Evolutionary conservation across 2,329 filamentous ascomycete species (phyloP), one percentile per base, ranked within the genome.

Genomic region (Trichophyton verrucosum): DNA sequence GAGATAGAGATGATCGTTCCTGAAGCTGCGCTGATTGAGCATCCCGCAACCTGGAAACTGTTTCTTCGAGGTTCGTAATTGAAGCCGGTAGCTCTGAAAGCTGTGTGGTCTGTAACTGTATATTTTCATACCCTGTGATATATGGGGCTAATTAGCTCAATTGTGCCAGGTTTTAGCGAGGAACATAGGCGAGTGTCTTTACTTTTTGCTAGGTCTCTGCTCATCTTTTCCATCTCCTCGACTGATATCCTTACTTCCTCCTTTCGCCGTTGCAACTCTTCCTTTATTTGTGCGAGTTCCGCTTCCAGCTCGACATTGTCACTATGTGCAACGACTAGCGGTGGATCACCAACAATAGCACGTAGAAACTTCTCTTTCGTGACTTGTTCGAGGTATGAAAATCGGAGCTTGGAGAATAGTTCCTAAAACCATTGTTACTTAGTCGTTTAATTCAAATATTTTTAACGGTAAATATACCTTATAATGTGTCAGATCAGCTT

Each of bases 331-430:
- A 95, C 88, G 53, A 97, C 87, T 15, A 91, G 80, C 0, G 92
- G 94, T 57, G 91, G 90, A 64, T 96, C 89, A 64, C 89, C 90
- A 15, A 95, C 90, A 67, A 97, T 95, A 65, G 89, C 86, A 66
- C 91, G 89, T 60, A 99, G 86, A 74, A 96, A 97, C 70, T 96
- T 95, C 73, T 99, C 94, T 76, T 97, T 99, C 51, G 92, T 97
- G 64, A 97, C 91, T 78, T 97, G 94, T 75, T 99, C 94, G 67
- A 96, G 88, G 75, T 97, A 97, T 65, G 89, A 95, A 78, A 97
- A 97, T 67, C 92, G 89, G 44, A 97, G 81, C 76, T 99, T 97
- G 47, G 90, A 87, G 75, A 97, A 99, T 20, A 97, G 83, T 75
- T 96, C 91, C 76, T 85, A 65, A 30, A 46, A 22, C 22, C 13